Conservation (phyloP, 805 yeast genomes). For the Metschnikowia noctiluminum region DNA sequence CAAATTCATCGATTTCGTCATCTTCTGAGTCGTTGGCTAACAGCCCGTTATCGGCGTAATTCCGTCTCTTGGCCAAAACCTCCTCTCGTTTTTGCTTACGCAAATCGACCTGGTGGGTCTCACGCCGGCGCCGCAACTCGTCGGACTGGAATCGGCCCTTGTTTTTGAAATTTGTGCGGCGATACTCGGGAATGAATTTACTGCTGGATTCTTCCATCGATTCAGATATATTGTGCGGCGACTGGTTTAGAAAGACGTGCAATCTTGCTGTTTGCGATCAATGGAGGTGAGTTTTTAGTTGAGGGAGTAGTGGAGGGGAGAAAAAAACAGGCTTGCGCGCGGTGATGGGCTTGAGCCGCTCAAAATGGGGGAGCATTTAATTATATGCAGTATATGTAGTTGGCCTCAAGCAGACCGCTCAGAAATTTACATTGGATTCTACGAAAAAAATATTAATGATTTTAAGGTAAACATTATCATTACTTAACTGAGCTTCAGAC, state of each 20-base stretch:
- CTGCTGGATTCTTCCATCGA: constrained; percentile 73
- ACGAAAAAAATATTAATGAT: too few species aligned
- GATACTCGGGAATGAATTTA: constrained; percentile 94
- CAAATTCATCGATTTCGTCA: constrained; percentile 35
- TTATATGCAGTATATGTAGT: neutral
- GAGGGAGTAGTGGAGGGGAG: neutral
- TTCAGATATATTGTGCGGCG: neutral
- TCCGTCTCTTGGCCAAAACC: constrained; percentile 89
- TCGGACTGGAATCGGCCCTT: constrained; percentile 91
- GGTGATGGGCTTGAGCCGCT: neutral
- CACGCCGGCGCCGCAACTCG: constrained; percentile 96
- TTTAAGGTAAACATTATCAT: too few species aligned
- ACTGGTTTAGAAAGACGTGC: neutral
- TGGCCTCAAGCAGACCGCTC: neutral
- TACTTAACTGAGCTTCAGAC: too few species aligned
- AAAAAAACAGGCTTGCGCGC: constrained; percentile 1
- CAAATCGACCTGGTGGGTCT: constrained; percentile 93
- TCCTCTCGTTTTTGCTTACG: constrained; percentile 97
- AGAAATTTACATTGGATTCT: neutral
- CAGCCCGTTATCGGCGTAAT: constrained; percentile 41
- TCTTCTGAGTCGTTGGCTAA: constrained; percentile 42
- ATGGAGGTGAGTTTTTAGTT: neutral
- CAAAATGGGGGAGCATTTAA: neutral
- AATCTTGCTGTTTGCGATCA: constrained; percentile 4
- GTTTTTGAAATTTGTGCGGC: constrained; percentile 94